Evolutionary conservation across 2,329 filamentous ascomycete genomes (phyloP), one percentile per base, ranked within the genome.

Genomic region (Eutypa lata): DNA sequence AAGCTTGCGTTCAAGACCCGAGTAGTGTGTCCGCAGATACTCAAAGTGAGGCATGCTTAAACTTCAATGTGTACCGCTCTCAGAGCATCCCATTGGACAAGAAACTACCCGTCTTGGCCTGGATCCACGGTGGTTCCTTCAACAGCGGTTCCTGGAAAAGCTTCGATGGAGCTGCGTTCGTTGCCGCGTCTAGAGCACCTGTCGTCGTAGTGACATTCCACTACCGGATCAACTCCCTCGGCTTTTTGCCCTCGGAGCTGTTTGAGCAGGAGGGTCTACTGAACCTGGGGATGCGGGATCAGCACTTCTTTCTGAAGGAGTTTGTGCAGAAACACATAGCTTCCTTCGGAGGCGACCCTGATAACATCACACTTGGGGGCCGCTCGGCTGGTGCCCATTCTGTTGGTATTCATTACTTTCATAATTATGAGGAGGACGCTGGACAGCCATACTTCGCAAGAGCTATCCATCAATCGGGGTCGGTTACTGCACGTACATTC

Each of bases 121-220:
- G 71, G 66, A 72, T 73, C n/a, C 71, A 74, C 21, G 71, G 71
- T 19, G 71, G 71, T 0, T 64, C 68, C 5, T 73, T 74, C 40
- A 65, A 61, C 14, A 51, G 60, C 2, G 70, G 69, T 6, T 67
- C 62, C 48, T 69, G 65, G 57, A 61, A 55, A 19, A 70, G 64
- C 49, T 68, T 72, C n/a, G 71, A 73, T 10, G 71, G 60, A 2
- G 67, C 69, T 10, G 61, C 64, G 7, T 64, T 65, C 10, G 62
- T 60, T 13, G 60, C 62, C 2, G 54, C 55, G 2, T 65, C 64
- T 4, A 53, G 57, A 7, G 60, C 58, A 13, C 62, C 64, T 16
- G 51, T 66, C 2, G 57, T 65, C 3, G 65, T 65, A 2, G 58
- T 67, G 18, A 66, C 53, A 7, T 66, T 66, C 50, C 60, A 67